These are phyloP conservation scores for Sugiyamaella paludigena DNA, from an alignment of 1,139 yeast species.

Conservation along the genomic window DNA sequence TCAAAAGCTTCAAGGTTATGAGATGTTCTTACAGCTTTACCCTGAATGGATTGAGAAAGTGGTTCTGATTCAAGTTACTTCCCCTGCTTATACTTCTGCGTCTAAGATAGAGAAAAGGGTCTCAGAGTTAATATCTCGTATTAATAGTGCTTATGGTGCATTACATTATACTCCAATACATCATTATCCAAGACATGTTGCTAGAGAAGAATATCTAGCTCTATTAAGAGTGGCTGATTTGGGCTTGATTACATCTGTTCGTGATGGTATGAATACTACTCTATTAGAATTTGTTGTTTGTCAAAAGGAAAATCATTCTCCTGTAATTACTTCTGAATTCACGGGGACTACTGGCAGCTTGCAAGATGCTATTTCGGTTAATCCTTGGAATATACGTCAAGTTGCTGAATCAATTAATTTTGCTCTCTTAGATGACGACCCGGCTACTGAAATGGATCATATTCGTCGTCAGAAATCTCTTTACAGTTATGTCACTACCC, in stretches of 20 bases:
- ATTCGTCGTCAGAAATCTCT: constrained; percentile 46
- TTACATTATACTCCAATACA: constrained; percentile 81
- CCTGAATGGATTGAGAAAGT: constrained; percentile 92
- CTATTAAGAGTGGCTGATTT: constrained; percentile 84
- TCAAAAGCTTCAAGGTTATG: constrained; percentile 91
- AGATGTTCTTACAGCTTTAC: constrained; percentile 78
- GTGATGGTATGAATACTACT: constrained; percentile 97
- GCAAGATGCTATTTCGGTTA: constrained; percentile 77
- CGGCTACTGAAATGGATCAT: constrained; percentile 22
- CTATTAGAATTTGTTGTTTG: constrained; percentile 89
- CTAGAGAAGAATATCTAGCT: constrained; percentile 86
- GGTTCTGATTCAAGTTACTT: constrained; percentile 86
- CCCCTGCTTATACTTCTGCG: constrained; percentile 61
- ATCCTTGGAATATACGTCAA: constrained; percentile 96
- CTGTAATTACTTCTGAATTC: constrained; percentile 84
- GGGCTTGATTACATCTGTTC: constrained; percentile 81
- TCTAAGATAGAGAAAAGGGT: constrained; percentile 66
- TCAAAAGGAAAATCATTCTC: constrained; percentile 69
- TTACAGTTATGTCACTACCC: constrained; percentile 61
- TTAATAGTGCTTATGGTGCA: constrained; percentile 80
- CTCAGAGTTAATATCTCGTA: constrained; percentile 52
- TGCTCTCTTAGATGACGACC: constrained; percentile 48
- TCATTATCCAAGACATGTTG: constrained; percentile 87
- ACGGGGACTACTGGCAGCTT: constrained; percentile 87
- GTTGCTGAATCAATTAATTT: constrained; percentile 81